Evolutionary conservation across 768 basidiomycete species (phyloP), one percentile per base, ranked within the genome.

Genomic region (Amanita inopinata): DNA sequence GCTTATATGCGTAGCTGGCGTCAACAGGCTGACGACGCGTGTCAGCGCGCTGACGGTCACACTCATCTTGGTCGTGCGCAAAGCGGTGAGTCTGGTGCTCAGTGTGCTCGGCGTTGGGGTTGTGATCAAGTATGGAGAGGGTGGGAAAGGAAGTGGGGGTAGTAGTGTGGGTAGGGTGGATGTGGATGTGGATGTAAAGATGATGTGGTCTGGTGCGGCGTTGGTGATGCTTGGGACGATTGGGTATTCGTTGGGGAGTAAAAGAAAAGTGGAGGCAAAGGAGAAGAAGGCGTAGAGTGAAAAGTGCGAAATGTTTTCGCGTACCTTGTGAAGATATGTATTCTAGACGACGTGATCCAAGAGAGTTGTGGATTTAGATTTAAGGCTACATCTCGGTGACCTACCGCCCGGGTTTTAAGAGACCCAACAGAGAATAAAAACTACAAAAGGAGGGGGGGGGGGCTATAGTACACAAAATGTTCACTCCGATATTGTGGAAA

Each of bases 1-100:
- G 56, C 69, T 91, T 3, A 47, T 93, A 5, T 97, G 92, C 61
- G 80, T 84, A 11, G 67, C 86, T 0, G 92, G 92, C 23, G 92
- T 94, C 33, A 80, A 96, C 58, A 70, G 87, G 35, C 71, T 97
- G 47, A 89, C 89, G 0, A 78, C 80, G 0, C 73, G 78, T 34
- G 82, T 88, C 4, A 76, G 74, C 38, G 71, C 82, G 7, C 67
- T 91, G 30, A 83, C 76, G 0, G 87, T 91, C 12, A 86, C 83
- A 3, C 79, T 90, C 42, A 70, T 88, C 18, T 69, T 89, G 31
- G 83, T 83, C 40, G 81, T 91, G 12, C 73, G 87, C 45, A 91
- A 91, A 56, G 87, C 86, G 9, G 67, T 74, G 22, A 88, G 84
- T 41, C 63, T 90, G 11, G 59, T 87, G 17, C 66, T 91, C 49